These are phyloP conservation scores for Rhizopogon vesiculosus DNA, from an alignment of 768 basidiomycete genomes.

Conservation along the genomic window DNA sequence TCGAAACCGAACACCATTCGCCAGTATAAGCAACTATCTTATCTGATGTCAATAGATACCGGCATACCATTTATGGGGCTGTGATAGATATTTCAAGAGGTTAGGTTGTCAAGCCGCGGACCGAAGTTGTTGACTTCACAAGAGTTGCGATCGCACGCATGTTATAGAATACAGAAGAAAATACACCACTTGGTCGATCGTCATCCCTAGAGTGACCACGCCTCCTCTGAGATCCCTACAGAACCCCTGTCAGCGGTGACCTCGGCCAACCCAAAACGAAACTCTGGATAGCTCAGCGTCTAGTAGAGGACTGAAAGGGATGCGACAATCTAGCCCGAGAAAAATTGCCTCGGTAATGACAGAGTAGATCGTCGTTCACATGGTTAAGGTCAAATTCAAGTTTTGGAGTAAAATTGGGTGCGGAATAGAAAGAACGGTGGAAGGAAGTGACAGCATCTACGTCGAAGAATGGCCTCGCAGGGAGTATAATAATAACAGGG, in stretches of 20 bases:
- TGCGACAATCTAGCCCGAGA: no score
- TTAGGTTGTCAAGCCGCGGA: neutral
- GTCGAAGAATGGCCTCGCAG: no score
- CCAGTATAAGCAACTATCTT: neutral
- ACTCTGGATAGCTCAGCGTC: no score
- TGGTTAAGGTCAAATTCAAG: no score
- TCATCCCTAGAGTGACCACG: neutral
- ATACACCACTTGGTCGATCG: neutral
- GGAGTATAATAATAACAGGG: no score
- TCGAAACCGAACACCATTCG: neutral
- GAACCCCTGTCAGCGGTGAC: neutral
- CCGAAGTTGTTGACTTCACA: neutral
- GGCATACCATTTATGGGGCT: neutral
- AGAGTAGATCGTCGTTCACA: no score
- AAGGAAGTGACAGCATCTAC: no score
- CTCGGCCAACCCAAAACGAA: neutral
- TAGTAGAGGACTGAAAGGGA: no score
- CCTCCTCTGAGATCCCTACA: no score
- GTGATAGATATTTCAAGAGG: neutral
- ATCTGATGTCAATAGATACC: slow-evolving; percentile 6
- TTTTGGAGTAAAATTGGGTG: no score
- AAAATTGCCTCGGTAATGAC: no score
- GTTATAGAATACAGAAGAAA: neutral
- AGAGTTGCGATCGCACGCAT: neutral
- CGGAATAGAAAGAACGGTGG: no score